These are phyloP conservation scores for Phialophora chinensis DNA, from an alignment of 2,329 filamentous ascomycete species.

Conservation along the genomic window DNA sequence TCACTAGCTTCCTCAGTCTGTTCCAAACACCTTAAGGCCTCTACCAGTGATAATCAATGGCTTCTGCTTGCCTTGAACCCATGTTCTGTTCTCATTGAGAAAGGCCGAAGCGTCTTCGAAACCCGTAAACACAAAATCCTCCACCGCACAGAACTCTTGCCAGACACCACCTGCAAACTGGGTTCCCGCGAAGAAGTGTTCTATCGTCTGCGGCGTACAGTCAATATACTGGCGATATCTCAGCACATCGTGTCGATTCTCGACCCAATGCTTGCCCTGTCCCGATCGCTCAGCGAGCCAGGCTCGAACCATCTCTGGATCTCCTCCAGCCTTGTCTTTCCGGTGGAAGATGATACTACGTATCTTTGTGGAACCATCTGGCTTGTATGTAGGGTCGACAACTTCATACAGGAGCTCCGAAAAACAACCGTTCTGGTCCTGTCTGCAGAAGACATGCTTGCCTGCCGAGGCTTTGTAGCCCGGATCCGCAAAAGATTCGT, in stretches of 20 bases:
- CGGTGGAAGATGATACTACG: conserved; percentile 12
- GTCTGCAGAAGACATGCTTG: conserved; percentile 11
- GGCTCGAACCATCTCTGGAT: not conserved
- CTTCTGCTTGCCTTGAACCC: conserved; percentile 6
- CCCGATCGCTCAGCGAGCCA: not conserved
- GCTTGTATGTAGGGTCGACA: not conserved
- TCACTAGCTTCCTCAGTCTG: not conserved
- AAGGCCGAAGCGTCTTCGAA: conserved; percentile 6
- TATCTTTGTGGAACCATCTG: conserved; percentile 7
- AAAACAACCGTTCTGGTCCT: conserved; percentile 14
- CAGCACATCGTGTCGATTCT: conserved; percentile 1
- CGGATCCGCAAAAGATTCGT: conserved; percentile 12
- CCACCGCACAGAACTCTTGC: conserved; percentile 9
- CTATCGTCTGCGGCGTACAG: conserved; percentile 10
- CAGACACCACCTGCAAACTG: conserved; percentile 10
- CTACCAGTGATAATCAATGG: conserved; percentile 9
- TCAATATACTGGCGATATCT: conserved; percentile 12
- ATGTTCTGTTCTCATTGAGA: conserved; percentile 10
- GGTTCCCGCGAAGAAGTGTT: conserved; percentile 8
- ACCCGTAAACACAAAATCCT: conserved; percentile 2
- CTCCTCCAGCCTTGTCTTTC: not conserved
- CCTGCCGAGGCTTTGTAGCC: conserved; percentile 5
- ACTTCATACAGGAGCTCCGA: not conserved
- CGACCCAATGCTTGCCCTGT: conserved; percentile 7
- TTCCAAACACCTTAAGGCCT: conserved; percentile 11